Percentiles rank a stretch among this genome's conserved stretches.
phyloP scores from a whole-genome alignment of 495 filamentous ascomycete genomes.

The Penicillium verhagenii region DNA sequence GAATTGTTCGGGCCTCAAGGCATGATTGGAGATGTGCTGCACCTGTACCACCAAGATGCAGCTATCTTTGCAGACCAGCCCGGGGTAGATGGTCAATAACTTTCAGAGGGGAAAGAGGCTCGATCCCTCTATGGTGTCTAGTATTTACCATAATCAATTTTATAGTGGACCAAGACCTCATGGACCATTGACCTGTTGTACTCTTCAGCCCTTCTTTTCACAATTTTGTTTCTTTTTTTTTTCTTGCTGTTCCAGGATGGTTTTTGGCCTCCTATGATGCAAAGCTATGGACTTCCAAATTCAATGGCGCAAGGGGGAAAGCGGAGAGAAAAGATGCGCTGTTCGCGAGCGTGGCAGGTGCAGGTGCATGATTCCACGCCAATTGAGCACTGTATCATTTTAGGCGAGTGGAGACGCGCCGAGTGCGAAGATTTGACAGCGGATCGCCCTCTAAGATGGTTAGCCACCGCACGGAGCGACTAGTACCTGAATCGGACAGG shows the following conservation, averaged over 20 bases:
- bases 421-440: conserved; percentile 42
- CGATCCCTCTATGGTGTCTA: not conserved
- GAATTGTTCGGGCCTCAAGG: conserved; percentile 10
- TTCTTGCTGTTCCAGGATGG: no score
- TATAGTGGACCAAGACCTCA: conserved; percentile 11
- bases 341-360: conserved; percentile 44
- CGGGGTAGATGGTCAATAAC: conserved; percentile 12
- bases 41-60: conserved; percentile 19
- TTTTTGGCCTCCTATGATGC: not conserved
- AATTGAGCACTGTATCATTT: conserved; percentile 24
- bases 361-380: conserved; percentile 22
- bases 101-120: conserved; percentile 4
- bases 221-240: not conserved
- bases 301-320: conserved; percentile 17
- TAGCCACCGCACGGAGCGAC: conserved; percentile 26
- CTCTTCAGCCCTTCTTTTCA: not conserved
- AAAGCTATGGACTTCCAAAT: not conserved
- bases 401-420: conserved; percentile 32
- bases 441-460: conserved; percentile 31
- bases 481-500: conserved; percentile 27
- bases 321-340: conserved; percentile 24
- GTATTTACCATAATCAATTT: conserved; percentile 19
- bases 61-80: conserved; percentile 8
- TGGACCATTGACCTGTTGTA: not conserved
- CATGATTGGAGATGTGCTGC: conserved; percentile 22